These are phyloP conservation scores for Gossypium trilobum DNA, from an alignment of 441 rosid species.

Conservation along the genomic window DNA sequence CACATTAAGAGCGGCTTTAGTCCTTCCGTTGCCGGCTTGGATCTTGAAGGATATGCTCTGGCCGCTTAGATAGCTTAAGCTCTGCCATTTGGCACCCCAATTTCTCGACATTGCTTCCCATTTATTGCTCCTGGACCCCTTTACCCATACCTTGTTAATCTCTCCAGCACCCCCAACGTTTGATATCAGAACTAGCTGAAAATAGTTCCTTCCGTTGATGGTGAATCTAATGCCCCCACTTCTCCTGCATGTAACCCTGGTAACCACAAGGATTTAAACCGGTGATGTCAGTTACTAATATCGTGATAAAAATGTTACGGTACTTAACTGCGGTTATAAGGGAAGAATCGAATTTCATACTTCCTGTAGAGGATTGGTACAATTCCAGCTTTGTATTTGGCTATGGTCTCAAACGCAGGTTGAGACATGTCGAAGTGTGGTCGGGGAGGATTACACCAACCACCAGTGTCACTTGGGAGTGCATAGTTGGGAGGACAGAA, in stretches of 20 bases:
- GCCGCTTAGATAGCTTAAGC: constrained; percentile 44
- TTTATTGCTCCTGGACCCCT: constrained; percentile 39
- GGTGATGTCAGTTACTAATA: too few species aligned
- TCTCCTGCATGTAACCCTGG: constrained; percentile 46
- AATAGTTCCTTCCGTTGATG: constrained; percentile 44
- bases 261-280: neutral
- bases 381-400: constrained; percentile 48
- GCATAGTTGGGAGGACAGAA: constrained; percentile 65
- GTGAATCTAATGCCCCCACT: constrained; percentile 55
- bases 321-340: too few species aligned
- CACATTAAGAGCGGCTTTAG: constrained; percentile 30
- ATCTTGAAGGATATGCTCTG: constrained; percentile 59
- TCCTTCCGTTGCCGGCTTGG: constrained; percentile 38
- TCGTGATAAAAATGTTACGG: too few species aligned
- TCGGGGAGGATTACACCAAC: constrained; percentile 75
- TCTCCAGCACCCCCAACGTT: constrained; percentile 67
- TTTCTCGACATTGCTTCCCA: constrained; percentile 63
- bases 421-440: constrained; percentile 63
- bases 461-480: constrained; percentile 54
- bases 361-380: constrained; percentile 45
- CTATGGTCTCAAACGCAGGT: constrained; percentile 56
- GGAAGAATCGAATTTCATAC: constrained; percentile 20
- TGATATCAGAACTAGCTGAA: constrained; percentile 54
- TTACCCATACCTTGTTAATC: constrained; percentile 41
- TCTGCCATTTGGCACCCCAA: constrained; percentile 69